phyloP scores from a whole-genome alignment of 2,329 filamentous ascomycete genomes.

The Colletotrichum paranaense region DNA sequence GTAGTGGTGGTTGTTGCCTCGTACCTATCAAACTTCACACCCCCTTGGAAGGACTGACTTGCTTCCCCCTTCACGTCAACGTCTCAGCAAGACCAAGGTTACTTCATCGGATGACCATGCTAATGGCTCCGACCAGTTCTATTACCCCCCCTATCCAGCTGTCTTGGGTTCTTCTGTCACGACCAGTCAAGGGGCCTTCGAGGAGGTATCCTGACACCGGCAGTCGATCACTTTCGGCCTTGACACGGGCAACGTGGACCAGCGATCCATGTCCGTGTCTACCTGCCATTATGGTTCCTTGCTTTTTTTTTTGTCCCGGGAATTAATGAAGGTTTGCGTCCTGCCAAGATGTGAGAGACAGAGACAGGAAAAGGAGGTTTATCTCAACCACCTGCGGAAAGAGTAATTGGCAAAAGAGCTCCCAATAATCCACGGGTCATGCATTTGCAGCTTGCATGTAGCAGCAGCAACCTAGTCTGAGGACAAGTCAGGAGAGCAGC shows the following conservation, averaged over 20 bases:
- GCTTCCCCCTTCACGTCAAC: slow-evolving; percentile 30
- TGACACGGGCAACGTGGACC: slow-evolving; percentile 15
- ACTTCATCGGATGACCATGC: slow-evolving; percentile 29
- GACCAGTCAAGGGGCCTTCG: not conserved
- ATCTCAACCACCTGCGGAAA: slow-evolving; percentile 2
- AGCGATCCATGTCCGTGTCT: slow-evolving; percentile 15
- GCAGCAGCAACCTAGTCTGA: not conserved
- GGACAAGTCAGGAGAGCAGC: not conserved
- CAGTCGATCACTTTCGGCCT: slow-evolving; percentile 26
- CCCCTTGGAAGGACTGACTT: not conserved
- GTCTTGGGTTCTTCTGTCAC: slow-evolving; percentile 9
- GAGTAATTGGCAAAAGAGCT: slow-evolving; percentile 11
- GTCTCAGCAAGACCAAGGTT: slow-evolving; percentile 29
- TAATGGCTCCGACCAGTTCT: not conserved
- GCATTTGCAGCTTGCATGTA: slow-evolving; percentile 19
- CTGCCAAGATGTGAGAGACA: slow-evolving; percentile 17
- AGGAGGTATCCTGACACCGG: slow-evolving; percentile 25
- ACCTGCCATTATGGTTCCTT: slow-evolving; percentile 24
- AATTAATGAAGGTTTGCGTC: not conserved
- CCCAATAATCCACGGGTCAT: not conserved
- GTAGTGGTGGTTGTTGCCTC: not conserved
- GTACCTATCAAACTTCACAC: not conserved
- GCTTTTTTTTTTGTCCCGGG: not conserved
- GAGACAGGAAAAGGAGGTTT: slow-evolving; percentile 14
- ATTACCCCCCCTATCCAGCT: not conserved